Percentiles rank a stretch among this genome's conserved stretches.
phyloP scores from a whole-genome alignment of 2,329 filamentous ascomycete species.

The Colletotrichum phormii region DNA sequence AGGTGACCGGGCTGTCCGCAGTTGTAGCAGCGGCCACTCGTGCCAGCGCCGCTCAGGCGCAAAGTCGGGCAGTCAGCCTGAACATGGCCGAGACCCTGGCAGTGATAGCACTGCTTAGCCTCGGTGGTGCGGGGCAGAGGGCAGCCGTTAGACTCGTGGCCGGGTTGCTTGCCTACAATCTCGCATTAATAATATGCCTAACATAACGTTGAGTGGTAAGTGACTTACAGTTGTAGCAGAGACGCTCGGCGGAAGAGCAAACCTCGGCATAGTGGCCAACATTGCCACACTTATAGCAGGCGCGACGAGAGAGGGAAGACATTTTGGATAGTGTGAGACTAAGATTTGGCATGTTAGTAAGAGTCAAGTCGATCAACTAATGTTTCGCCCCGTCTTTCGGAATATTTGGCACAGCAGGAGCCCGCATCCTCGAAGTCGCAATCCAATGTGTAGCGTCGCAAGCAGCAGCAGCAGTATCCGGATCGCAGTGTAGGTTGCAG shows the following conservation, averaged over 20 bases:
- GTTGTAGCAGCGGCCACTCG: conserved; percentile 93
- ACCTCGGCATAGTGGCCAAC: conserved; percentile 88
- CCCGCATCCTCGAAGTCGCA: not conserved
- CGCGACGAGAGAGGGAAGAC: conserved; percentile 84
- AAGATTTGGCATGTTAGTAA: conserved; percentile 35
- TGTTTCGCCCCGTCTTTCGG: not conserved
- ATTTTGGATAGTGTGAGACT: conserved; percentile 59
- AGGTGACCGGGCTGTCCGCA: conserved; percentile 94
- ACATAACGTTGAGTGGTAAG: not conserved
- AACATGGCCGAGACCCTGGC: conserved; percentile 97
- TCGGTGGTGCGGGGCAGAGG: conserved; percentile 96
- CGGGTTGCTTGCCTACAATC: conserved; percentile 81
- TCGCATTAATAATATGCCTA: conserved; percentile 5
- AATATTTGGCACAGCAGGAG: not conserved
- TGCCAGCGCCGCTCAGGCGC: conserved; percentile 84
- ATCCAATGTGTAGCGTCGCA: not conserved
- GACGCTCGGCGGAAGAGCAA: conserved; percentile 96
- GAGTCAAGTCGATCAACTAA: conserved; percentile 30
- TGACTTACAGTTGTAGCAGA: conserved; percentile 97
- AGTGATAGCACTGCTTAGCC: conserved; percentile 99
- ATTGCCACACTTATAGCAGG: conserved; percentile 87
- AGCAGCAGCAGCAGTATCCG: not conserved
- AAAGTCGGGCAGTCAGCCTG: conserved; percentile 99
- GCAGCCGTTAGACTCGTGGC: conserved; percentile 97
- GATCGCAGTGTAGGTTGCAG: too few species aligned